Evolutionary conservation across 2,329 filamentous ascomycete species (phyloP).

Genomic region (Neopestalotiopsis clavispora): DNA sequence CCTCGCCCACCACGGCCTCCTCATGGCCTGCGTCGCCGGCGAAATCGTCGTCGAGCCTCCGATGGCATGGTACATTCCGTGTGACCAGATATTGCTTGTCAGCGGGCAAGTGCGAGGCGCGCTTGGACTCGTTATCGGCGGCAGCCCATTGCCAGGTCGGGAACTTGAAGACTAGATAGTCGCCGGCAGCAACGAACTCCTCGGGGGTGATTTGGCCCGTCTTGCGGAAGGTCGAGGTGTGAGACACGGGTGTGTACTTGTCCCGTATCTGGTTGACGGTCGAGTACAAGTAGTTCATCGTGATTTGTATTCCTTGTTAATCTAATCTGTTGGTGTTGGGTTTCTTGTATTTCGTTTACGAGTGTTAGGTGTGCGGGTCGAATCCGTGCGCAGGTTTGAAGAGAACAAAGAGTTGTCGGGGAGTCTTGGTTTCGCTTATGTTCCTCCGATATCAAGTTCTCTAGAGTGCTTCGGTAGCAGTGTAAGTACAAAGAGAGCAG

Average conservation of each 20-base stretch:
- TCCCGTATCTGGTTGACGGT: slow-evolving; percentile 92
- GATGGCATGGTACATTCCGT: slow-evolving; percentile 90
- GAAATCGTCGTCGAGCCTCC: slow-evolving; percentile 90
- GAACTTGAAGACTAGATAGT: slow-evolving; percentile 99
- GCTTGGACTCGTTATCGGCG: slow-evolving; percentile 79
- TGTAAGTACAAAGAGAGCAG: slow-evolving; percentile 4
- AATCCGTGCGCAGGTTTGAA: neutral
- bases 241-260: slow-evolving; percentile 84
- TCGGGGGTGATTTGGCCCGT: slow-evolving; percentile 97
- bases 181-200: slow-evolving; percentile 93
- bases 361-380: neutral
- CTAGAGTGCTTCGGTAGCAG: neutral
- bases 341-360: neutral
- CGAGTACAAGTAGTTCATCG: slow-evolving; percentile 90
- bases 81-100: slow-evolving; percentile 97
- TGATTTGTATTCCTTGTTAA: slow-evolving; percentile 23
- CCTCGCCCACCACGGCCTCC: slow-evolving; percentile 83
- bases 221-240: slow-evolving; percentile 90
- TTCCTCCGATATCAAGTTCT: neutral
- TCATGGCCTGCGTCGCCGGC: slow-evolving; percentile 86
- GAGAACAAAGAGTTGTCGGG: slow-evolving; percentile 8
- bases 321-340: neutral
- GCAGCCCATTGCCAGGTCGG: slow-evolving; percentile 97
- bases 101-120: slow-evolving; percentile 79
- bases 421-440: neutral